phyloP scores from a whole-genome alignment of 345 rosid genomes.

The Eucalyptus camaldulensis region DNA sequence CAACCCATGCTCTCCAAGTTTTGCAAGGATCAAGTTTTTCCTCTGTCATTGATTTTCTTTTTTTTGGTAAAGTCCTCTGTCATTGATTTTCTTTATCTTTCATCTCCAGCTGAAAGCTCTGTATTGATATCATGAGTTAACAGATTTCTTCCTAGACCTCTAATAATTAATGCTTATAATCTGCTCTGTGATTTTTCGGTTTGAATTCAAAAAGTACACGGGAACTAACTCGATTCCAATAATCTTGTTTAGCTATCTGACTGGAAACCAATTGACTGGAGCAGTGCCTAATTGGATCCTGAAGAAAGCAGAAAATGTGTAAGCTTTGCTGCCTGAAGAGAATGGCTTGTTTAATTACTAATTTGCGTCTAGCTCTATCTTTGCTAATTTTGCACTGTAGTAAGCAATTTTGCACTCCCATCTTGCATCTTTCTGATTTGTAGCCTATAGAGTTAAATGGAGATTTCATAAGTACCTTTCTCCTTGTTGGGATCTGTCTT shows the following conservation, averaged over 20 bases:
- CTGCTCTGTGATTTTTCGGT: background rate
- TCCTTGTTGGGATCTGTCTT: background rate
- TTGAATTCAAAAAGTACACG: background rate
- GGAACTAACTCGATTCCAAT: background rate
- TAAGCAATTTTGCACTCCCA: background rate
- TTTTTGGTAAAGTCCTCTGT: no score
- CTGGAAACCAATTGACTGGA: background rate
- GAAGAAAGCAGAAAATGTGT: background rate
- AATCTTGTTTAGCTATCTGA: background rate
- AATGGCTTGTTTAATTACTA: background rate
- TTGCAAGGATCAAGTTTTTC: background rate
- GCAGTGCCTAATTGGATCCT: background rate
- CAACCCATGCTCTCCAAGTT: background rate
- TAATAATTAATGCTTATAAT: background rate
- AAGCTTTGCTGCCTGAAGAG: background rate
- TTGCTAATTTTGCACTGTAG: background rate
- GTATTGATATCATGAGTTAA: background rate
- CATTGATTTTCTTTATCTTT: background rate
- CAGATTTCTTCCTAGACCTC: background rate
- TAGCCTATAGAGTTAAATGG: background rate
- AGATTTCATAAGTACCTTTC: background rate
- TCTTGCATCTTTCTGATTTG: background rate
- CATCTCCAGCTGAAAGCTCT: background rate
- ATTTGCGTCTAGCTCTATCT: background rate
- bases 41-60: background rate